Base-by-base conservation (phyloP, 1,284 basidiomycete genomes). In the Fistulina hepatica region DNA sequence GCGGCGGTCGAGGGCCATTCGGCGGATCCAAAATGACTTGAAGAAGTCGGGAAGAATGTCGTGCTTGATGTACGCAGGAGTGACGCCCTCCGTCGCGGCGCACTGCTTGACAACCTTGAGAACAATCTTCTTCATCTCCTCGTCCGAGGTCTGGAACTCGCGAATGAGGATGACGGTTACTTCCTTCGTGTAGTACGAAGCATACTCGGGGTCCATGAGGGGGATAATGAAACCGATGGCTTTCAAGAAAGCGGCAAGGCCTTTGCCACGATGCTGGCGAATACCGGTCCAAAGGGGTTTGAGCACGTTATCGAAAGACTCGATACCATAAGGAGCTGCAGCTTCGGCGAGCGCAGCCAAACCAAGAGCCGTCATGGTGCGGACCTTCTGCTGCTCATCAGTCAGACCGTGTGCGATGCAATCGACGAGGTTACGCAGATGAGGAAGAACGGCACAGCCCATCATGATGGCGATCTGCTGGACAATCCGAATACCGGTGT, bases 391-490 rank as follows among this genome's bases (percentile, higher is more conserved):
- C 61, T 99, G 94, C 50, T 99, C 95, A 53, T 99, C 95, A 33
- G 90, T 81, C 32, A 98, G 69, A 16, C 95, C 95, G 50, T 94
- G 89, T 2, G 92, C 91, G 39, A 98, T 91, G 48, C 93, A 93
- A 48, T 97, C 90, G 28, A 98, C 94, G 23, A 98, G 72, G 54
- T 95, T 97, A 42, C 92, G 85, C 32, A 99, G 70, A 59, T 98
- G 95, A 12, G 95, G 95, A 4, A 98, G 73, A 23, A 98, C 86
- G n/a, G 94, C 95, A 52, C 94, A 97, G 15, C 95, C 94, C 92
- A 97, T 97, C 92, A 98, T 97, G 56, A 98, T 95, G 15, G 95
- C 93, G 43, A 99, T 98, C 60, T 98, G 95, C 64, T 99, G 95
- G 15, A 98, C 91, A 49, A 98, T 98, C 53, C 93, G 91, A 53